Evolutionary conservation across 1,284 basidiomycete genomes (phyloP), one percentile per base, ranked within the genome.

Genomic region (Apiotrichum gamsii): DNA sequence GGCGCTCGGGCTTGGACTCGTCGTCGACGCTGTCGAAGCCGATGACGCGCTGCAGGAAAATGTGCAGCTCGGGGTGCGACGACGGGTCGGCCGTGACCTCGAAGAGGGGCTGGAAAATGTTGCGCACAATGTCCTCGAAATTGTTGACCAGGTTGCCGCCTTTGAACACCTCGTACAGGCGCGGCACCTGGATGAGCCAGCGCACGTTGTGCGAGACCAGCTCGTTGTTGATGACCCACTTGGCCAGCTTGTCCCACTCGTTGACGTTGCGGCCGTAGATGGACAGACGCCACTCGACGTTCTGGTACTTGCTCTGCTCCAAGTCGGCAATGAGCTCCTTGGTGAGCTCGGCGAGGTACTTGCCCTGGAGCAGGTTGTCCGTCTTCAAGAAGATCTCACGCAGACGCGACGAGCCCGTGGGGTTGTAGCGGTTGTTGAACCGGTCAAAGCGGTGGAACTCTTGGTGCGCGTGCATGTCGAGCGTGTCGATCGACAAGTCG

Each of bases 401-500:
- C 55, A 99, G 74, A 47, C 95, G 79, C 16, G 90, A 94, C 72
- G 96, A 93, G 49, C 95, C 94, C 54, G 61, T 72, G 10, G 67
- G 70, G 52, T 71, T 71, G 58, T 72, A 70, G 31, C 70, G 60
- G 60, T 74, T 70, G 63, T 94, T 94, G 74, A 93, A 94, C 63
- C 90, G 88, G 76, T 97, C 95, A 65, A 97, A 98, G 16, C 95
- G 76, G 72, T 98, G 94, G 78, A 97, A 97, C 8, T 91, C 72
- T 58, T 90, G 86, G 71, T 98, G 94, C 1, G 95, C 95, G 58
- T 98, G 95, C 95, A 97, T 98, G 67, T 98, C 95, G 39, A 99
- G 81, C 5, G 95, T 98, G 67, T 99, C 95, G 65, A 99, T 98
- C 8, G 90, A 95, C 31, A 99, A 79, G 61, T 99, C 95, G 71